A percentile compares a stretch with the other conserved stretches of the same genome.
These are phyloP conservation scores for Pinus albicaulis DNA, from an alignment of 75 land plant species.

Conservation along the genomic window DNA sequence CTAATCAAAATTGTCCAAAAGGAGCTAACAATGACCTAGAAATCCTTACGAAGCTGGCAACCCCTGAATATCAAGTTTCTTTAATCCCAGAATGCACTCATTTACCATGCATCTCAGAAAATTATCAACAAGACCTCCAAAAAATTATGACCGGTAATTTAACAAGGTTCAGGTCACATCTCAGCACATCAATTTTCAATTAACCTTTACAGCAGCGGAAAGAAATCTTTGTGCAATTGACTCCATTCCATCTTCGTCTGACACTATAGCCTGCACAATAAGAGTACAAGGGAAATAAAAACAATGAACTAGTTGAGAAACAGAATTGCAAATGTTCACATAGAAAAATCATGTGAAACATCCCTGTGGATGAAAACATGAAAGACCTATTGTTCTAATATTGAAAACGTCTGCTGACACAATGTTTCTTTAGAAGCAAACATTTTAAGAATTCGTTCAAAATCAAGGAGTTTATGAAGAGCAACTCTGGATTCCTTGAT, in stretches of 20 bases:
- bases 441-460: conserved; percentile 6
- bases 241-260: conserved; percentile 99
- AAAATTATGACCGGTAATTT: not conserved
- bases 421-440: no score
- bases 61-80: not conserved
- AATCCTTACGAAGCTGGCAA: no score
- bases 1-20: conserved; percentile 11
- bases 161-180: not conserved
- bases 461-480: not conserved
- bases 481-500: not conserved
- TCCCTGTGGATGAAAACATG: no score
- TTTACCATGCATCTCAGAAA: not conserved
- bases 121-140: not conserved
- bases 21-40: not conserved
- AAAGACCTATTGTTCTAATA: no score
- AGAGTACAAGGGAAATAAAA: not conserved
- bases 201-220: conserved; percentile 93
- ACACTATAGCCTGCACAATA: conserved; percentile 63
- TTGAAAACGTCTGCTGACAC: no score
- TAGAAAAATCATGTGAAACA: no score
- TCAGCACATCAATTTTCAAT: conserved; percentile 1
- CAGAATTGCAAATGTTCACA: no score
- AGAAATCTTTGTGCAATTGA: conserved; percentile 96
- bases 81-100: conserved; percentile 1
- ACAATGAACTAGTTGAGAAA: no score